A percentile compares a stretch with the other conserved stretches of the same genome.
Conservation (phyloP, 805 yeast species). For the Sugiyamaella lignohabitans region DNA sequence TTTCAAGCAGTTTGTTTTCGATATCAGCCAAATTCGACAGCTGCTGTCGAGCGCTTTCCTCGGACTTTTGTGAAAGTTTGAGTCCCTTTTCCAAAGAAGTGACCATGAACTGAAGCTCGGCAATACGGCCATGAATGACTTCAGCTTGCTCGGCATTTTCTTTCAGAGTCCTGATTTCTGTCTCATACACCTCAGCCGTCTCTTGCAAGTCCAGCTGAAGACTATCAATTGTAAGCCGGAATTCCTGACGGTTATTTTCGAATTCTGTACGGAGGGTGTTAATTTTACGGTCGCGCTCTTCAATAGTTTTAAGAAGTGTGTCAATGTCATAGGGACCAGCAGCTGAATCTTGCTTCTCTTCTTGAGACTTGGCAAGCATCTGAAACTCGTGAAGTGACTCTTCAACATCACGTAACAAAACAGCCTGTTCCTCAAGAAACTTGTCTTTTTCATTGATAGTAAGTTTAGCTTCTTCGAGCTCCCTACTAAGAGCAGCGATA, state of each 20-base stretch:
- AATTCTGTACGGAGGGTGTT: slow-evolving; percentile 23
- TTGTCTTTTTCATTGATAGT: slow-evolving; percentile 22
- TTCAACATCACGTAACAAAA: slow-evolving; percentile 44
- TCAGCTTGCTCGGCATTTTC: slow-evolving; percentile 19
- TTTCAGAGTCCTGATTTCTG: slow-evolving; percentile 18
- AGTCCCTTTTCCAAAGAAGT: slow-evolving; percentile 23
- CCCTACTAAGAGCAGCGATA: slow-evolving; percentile 16
- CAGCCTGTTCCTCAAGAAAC: slow-evolving; percentile 39
- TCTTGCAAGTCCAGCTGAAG: slow-evolving; percentile 24
- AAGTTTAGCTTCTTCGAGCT: slow-evolving; percentile 19
- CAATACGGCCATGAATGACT: slow-evolving; percentile 20
- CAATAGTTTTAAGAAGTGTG: slow-evolving; percentile 25
- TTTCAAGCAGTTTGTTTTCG: slow-evolving; percentile 31
- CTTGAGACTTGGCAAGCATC: slow-evolving; percentile 16
- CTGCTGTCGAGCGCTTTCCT: slow-evolving; percentile 28
- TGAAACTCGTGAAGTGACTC: slow-evolving; percentile 40
- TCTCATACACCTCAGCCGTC: slow-evolving; percentile 19
- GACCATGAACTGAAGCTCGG: slow-evolving; percentile 24
- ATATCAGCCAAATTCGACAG: slow-evolving; percentile 31
- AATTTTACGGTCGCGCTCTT: slow-evolving; percentile 27
- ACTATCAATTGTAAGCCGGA: slow-evolving; percentile 27
- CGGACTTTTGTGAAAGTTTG: slow-evolving; percentile 21
- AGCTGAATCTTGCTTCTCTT: slow-evolving; percentile 17
- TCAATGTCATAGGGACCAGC: slow-evolving; percentile 21
- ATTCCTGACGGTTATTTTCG: slow-evolving; percentile 29